A percentile compares a stretch with the other conserved stretches of the same genome.
Conservation (phyloP, 176 grass and related monocot genomes). For the Triticum dicoccoides region DNA sequence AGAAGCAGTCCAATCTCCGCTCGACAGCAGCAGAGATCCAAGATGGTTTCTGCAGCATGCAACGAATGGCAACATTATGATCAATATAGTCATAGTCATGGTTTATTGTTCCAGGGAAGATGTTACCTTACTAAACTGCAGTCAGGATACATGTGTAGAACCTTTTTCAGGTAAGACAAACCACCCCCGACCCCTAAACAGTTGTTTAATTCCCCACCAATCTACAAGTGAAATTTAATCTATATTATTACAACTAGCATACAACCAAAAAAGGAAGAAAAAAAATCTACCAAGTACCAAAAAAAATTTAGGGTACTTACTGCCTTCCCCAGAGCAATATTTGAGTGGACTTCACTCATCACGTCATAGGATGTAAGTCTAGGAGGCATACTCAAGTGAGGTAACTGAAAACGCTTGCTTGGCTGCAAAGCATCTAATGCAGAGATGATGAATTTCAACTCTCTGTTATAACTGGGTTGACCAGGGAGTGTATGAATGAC, state of each 20-base stretch:
- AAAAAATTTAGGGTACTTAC: conserved; percentile 45
- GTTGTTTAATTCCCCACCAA: conserved; percentile 39
- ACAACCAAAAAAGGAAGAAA: neutral
- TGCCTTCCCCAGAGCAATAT: conserved; percentile 82
- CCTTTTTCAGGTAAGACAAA: conserved; percentile 72
- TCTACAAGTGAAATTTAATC: conserved; percentile 38
- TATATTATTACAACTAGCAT: conserved; percentile 20
- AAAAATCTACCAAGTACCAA: conserved; percentile 5
- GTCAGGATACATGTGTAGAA: conserved; percentile 89
- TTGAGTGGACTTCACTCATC: conserved; percentile 80
- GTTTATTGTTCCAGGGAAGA: conserved; percentile 1
- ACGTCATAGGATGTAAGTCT: conserved; percentile 52
- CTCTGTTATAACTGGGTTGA: conserved; percentile 46
- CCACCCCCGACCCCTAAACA: conserved; percentile 51
- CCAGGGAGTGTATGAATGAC: conserved; percentile 75
- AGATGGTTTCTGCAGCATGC: conserved; percentile 76
- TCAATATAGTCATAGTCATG: conserved; percentile 2
- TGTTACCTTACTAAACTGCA: conserved; percentile 81
- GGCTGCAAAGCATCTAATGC: conserved; percentile 85
- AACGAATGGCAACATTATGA: conserved; percentile 23
- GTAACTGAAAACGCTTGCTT: conserved; percentile 60
- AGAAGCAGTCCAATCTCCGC: conserved; percentile 74
- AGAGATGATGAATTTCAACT: conserved; percentile 76
- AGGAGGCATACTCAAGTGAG: conserved; percentile 55
- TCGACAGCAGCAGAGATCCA: conserved; percentile 70